A percentile compares a stretch with the other conserved stretches of the same genome.
Evolutionary conservation across 345 rosid species (phyloP).

Genomic region (Corchorus olitorius): DNA sequence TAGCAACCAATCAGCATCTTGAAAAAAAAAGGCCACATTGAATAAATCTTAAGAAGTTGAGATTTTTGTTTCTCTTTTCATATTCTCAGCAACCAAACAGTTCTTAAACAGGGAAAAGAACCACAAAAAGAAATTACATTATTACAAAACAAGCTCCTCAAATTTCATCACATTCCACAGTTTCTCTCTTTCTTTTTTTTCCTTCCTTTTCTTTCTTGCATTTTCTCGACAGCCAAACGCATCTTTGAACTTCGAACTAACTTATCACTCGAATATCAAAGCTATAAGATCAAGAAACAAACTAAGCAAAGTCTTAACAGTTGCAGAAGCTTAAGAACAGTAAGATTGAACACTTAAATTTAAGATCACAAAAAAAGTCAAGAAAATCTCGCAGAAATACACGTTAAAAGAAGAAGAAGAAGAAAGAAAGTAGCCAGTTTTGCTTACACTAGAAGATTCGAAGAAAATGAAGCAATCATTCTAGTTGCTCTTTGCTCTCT

Average conservation of each 20-base stretch:
- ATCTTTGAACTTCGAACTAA: neutral
- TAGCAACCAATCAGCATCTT: neutral
- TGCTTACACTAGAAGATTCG: slow-evolving; percentile 12
- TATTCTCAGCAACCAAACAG: slow-evolving; percentile 19
- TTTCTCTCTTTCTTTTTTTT: neutral
- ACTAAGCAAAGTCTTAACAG: neutral
- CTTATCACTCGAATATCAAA: neutral
- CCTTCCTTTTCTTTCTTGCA: neutral
- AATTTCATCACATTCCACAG: neutral
- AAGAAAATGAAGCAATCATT: neutral
- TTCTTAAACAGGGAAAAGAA: neutral
- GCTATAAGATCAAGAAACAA: slow-evolving; percentile 6
- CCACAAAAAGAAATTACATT: neutral
- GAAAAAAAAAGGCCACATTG: neutral
- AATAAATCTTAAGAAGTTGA: neutral
- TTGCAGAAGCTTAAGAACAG: neutral
- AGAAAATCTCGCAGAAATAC: neutral
- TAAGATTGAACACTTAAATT: neutral
- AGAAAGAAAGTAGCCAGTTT: neutral
- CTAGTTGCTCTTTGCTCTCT: too few relatives aligned
- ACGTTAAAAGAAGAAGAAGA: neutral
- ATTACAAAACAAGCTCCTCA: neutral
- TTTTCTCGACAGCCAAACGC: slow-evolving; percentile 31
- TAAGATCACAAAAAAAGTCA: neutral
- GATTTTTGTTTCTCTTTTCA: neutral